Base-by-base conservation (phyloP, 768 basidiomycete species). In the Mycena chlorophos region DNA sequence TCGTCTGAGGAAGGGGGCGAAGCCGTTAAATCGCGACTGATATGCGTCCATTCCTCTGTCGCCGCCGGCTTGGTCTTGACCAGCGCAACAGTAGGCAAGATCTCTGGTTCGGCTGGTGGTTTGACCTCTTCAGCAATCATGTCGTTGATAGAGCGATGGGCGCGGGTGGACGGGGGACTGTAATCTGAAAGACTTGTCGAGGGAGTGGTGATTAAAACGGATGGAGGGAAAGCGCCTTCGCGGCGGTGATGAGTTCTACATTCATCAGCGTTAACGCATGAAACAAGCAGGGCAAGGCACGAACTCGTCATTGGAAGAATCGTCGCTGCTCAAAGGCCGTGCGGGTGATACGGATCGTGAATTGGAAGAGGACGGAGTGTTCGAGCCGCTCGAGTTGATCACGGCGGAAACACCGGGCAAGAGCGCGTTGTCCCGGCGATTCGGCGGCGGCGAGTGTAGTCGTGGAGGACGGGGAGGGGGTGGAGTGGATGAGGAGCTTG, bases 141-240 rank as follows among this genome's bases (percentile, higher is more conserved):
- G 22, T 50, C 56, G 34, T 57, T 61, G 38, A 60, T 60, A 13
- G 60, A 40, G 29, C 54, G 54, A 17, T 16, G 19, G 14, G 50
- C 48, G 26, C 39, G 55, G 2, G 58, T 40, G 16, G 52, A 49
- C 16, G 56, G 51, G 3, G 62, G 55, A 20, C 58, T 55, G 13
- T 49, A 60, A 4, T 63, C 57, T 4, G 61, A 62, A 4, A 53
- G 57, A 54, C 61, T 62, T 16, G 58, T 46, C n/a, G 63, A 53
- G 53, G 64, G 31, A 46, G 71, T 51, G 57, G 69, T 55, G 63
- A 63, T 66, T 56, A 65, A 61, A 49, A 51, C 70, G 67, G 76
- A 82, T 0, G 81, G 82, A 48, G 82, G 73, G 63, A 86, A 87
- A 5, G 88, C 89, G 51, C 85, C 87, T 75, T 91, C 88, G 38